Conservation (phyloP, 495 filamentous ascomycete species). For the Aspergillus indologenus region DNA sequence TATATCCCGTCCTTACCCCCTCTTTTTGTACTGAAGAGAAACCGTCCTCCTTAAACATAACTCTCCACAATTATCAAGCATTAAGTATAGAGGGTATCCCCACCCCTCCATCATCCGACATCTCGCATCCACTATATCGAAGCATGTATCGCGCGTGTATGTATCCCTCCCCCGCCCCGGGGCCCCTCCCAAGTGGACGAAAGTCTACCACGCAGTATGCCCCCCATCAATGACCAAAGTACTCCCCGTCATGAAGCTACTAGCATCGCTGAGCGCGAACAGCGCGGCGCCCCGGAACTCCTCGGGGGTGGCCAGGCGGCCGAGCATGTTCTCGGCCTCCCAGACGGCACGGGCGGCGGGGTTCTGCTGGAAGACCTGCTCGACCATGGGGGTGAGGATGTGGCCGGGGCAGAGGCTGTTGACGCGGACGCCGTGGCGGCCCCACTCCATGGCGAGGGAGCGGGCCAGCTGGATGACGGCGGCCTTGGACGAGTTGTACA, state of each 20-base stretch:
- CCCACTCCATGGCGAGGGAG: constrained; percentile 72
- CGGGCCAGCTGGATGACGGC: constrained; percentile 63
- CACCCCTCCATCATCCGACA: too few relatives aligned
- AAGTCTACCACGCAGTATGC: constrained; percentile 52
- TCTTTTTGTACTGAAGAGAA: too few relatives aligned
- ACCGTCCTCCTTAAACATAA: too few relatives aligned
- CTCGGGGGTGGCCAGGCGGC: constrained; percentile 56
- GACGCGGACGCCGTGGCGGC: constrained; percentile 61
- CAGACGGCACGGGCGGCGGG: constrained; percentile 57
- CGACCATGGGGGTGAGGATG: constrained; percentile 70
- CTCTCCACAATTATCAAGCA: too few relatives aligned
- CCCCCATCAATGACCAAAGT: constrained; percentile 62
- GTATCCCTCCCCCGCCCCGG: neutral
- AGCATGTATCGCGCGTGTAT: too few relatives aligned
- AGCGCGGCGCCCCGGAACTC: constrained; percentile 66
- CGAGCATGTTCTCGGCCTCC: constrained; percentile 69
- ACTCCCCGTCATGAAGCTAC: constrained; percentile 68
- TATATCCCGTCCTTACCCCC: too few relatives aligned
- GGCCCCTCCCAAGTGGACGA: too few relatives aligned
- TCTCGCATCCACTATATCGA: too few relatives aligned
- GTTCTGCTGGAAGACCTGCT: constrained; percentile 62
- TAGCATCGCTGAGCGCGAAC: constrained; percentile 61
- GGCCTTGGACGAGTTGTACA: constrained; percentile 70
- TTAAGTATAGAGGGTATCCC: too few relatives aligned
- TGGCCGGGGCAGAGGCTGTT: constrained; percentile 68